phyloP scores from a whole-genome alignment of 495 filamentous ascomycete genomes.

The Podospora pseudopauciseta region DNA sequence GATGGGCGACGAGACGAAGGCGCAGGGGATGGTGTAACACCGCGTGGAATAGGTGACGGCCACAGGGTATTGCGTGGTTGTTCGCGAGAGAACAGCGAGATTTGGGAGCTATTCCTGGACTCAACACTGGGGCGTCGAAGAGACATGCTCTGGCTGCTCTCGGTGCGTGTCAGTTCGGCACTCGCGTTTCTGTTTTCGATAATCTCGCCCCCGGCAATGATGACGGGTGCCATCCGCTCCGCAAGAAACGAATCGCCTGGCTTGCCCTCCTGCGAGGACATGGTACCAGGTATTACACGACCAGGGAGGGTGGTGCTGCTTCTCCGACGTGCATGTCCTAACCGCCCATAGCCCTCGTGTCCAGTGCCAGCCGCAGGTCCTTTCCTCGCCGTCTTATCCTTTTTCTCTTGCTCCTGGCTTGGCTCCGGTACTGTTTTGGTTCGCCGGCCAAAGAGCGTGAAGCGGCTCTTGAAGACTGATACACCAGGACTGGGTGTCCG shows the following conservation, averaged over 20 bases:
- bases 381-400: slow-evolving; percentile 60
- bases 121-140: slow-evolving; percentile 49
- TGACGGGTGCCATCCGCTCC: slow-evolving; percentile 78
- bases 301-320: slow-evolving; percentile 51
- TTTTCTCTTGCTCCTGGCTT: slow-evolving; percentile 43
- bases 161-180: slow-evolving; percentile 54
- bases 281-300: slow-evolving; percentile 46
- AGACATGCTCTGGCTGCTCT: slow-evolving; percentile 59
- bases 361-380: slow-evolving; percentile 91
- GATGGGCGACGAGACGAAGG: slow-evolving; percentile 40
- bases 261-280: slow-evolving; percentile 48
- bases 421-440: slow-evolving; percentile 61
- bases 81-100: slow-evolving; percentile 42
- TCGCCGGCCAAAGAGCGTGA: slow-evolving; percentile 73
- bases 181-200: slow-evolving; percentile 56
- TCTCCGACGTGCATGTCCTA: slow-evolving; percentile 57
- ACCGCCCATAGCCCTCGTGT: slow-evolving; percentile 87
- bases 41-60: slow-evolving; percentile 50
- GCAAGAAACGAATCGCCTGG: slow-evolving; percentile 54
- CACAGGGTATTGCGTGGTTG: slow-evolving; percentile 42
- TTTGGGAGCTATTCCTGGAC: slow-evolving; percentile 42
- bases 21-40: slow-evolving; percentile 20
- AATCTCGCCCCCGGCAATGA: slow-evolving; percentile 73
- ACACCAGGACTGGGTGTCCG: slow-evolving; percentile 50
- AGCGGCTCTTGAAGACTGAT: slow-evolving; percentile 49